Evolutionary conservation across 768 basidiomycete genomes (phyloP).

Genomic region (Collybia mongolica): DNA sequence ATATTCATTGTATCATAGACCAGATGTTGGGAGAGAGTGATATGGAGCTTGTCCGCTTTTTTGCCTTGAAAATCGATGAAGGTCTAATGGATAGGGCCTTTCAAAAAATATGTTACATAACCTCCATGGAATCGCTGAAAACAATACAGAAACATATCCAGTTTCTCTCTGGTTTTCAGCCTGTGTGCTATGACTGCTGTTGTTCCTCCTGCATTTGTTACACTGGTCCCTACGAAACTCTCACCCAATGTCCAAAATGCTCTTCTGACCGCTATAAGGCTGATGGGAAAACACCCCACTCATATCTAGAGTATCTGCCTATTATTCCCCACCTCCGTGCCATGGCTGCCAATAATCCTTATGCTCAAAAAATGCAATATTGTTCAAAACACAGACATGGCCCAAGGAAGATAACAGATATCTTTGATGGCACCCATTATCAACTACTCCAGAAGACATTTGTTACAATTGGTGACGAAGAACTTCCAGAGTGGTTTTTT

Average conservation of each 20-base stretch:
- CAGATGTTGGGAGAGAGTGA: constrained; percentile 21
- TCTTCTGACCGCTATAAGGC: constrained; percentile 20
- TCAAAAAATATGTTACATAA: no score
- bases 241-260: constrained; percentile 39
- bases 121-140: constrained; percentile 24
- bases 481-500: constrained; percentile 27
- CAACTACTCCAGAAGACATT: constrained; percentile 9
- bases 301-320: constrained; percentile 34
- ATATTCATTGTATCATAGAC: no score
- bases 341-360: constrained; percentile 10
- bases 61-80: constrained; percentile 25
- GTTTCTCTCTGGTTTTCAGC: constrained; percentile 30
- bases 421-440: constrained; percentile 27
- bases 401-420: no score
- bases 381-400: no score
- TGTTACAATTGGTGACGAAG: constrained; percentile 26
- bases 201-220: no score
- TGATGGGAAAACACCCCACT: constrained; percentile 15
- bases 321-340: constrained; percentile 32
- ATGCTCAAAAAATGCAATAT: constrained; percentile 28
- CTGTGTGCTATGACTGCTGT: constrained; percentile 38
- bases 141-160: constrained; percentile 15
- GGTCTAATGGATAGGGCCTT: constrained; percentile 20
- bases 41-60: constrained; percentile 20
- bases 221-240: no score